Evolutionary conservation across 1,284 basidiomycete genomes (phyloP), one percentile per base, ranked within the genome.

Genomic region (Rhodotorula sp.): DNA sequence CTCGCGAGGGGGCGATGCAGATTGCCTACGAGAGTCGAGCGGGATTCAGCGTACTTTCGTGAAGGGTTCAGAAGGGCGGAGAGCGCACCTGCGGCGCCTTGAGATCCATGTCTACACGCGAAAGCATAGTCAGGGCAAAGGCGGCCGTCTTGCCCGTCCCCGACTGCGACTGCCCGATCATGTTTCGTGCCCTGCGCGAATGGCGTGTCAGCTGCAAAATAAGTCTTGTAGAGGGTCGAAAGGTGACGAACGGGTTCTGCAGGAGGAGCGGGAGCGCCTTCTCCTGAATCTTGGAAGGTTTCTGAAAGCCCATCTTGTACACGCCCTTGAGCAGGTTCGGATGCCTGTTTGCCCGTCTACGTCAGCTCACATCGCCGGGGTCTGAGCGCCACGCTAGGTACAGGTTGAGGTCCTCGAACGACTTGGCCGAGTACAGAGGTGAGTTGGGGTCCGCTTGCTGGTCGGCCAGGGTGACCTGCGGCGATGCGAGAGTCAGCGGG

Each of bases 141-240:
- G 97, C 97, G 10, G 97, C 97, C 7, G 97, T 99, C 85, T 99
- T 99, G 68, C 97, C 97, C 13, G 97, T 99, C 55, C 97, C 97
- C 41, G 97, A 99, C 81, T 99, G 97, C 61, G 94, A 97, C 84
- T 99, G 97, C 16, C 94, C 97, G 81, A 99, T 99, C 90, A 99
- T 96, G 83, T 99, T 99, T 69, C 90, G 90, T 12, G 95, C 91
- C 25, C 94, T 97, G 67, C 7, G 13, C 0, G 19, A 3, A 16
- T 3, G 12, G 21, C 19, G 16, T 23, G 56, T 66, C 60, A 65
- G 44, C 12, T 3, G 4, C 42, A 25, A 10, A 2, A 1, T 14
- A 13, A 13, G 27, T 1, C n/a, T 8, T 48, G 34, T 34, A 21
- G 4, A 17, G 10, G 45, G 16, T 21, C 21, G 2, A 23, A 44